A percentile compares a stretch with the other conserved stretches of the same genome.
phyloP scores from a whole-genome alignment of 306 rosid species.

The Lathyrus sativus region DNA sequence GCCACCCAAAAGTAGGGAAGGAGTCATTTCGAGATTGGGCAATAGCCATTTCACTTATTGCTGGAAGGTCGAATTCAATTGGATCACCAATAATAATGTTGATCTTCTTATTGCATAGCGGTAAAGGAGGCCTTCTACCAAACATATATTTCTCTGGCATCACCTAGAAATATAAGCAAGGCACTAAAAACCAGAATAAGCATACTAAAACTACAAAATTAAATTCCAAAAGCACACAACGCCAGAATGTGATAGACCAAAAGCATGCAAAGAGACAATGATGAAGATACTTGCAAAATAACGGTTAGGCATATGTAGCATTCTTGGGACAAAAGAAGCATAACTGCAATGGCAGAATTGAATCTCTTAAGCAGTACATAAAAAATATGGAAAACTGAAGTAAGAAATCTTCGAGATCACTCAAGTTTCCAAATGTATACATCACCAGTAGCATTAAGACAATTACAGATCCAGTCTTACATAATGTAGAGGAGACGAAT shows the following conservation, averaged over 20 bases:
- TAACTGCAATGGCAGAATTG: too few species aligned
- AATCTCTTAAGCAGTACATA: too few species aligned
- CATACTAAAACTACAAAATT: constrained; percentile 20
- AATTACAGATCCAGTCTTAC: too few species aligned
- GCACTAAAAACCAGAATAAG: constrained; percentile 40
- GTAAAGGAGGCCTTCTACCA: constrained; percentile 81
- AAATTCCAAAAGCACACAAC: neutral
- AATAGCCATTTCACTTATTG: constrained; percentile 66
- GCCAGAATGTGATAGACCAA: constrained; percentile 17
- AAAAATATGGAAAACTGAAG: too few species aligned
- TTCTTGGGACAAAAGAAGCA: too few species aligned
- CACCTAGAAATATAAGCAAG: constrained; percentile 55
- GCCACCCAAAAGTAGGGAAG: constrained; percentile 66
- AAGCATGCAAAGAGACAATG: too few species aligned
- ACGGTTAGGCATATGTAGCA: too few species aligned
- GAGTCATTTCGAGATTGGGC: constrained; percentile 47
- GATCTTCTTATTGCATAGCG: constrained; percentile 71
- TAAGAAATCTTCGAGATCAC: too few species aligned
- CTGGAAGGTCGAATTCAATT: constrained; percentile 67
- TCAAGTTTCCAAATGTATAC: too few species aligned
- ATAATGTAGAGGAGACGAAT: too few species aligned
- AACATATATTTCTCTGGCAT: constrained; percentile 79
- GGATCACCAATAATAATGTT: constrained; percentile 75
- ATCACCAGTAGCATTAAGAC: too few species aligned
- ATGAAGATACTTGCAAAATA: too few species aligned